These are phyloP conservation scores for Fragaria iinumae DNA, from an alignment of 306 rosid genomes.

Conservation along the genomic window DNA sequence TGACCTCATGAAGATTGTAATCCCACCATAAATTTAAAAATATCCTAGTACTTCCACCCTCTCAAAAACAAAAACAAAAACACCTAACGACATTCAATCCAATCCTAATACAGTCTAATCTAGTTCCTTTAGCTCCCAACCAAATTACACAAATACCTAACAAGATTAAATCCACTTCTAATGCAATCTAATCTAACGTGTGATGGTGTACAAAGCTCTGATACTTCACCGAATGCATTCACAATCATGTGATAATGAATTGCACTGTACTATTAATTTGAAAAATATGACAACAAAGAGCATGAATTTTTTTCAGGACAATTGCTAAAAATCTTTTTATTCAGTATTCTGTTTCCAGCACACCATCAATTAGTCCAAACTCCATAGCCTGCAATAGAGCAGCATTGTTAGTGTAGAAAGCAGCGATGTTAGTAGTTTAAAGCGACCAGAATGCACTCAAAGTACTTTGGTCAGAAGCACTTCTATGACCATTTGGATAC, in stretches of 20 bases:
- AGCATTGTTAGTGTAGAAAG: background rate
- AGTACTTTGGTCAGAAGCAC: background rate
- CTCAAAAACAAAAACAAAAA: too few species aligned
- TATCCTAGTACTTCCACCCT: too few species aligned
- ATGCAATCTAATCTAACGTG: background rate
- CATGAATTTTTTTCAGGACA: background rate
- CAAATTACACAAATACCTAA: background rate
- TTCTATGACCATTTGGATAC: background rate
- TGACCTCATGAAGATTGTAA: too few species aligned
- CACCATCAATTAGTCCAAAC: constrained; percentile 84
- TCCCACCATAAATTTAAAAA: too few species aligned
- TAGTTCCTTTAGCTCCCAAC: background rate
- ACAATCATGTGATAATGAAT: background rate
- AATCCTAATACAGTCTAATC: too few species aligned
- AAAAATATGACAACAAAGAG: background rate
- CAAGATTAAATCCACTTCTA: background rate
- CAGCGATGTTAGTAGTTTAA: background rate
- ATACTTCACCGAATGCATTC: background rate
- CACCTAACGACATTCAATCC: too few species aligned
- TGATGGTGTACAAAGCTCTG: background rate
- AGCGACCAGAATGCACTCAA: background rate
- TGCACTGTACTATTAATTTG: background rate
- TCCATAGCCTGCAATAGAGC: constrained; percentile 75
- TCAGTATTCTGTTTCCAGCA: constrained; percentile 89
- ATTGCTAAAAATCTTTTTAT: background rate